Conservation (phyloP, 176 grass and related monocot genomes). For the Carex cristatella region DNA sequence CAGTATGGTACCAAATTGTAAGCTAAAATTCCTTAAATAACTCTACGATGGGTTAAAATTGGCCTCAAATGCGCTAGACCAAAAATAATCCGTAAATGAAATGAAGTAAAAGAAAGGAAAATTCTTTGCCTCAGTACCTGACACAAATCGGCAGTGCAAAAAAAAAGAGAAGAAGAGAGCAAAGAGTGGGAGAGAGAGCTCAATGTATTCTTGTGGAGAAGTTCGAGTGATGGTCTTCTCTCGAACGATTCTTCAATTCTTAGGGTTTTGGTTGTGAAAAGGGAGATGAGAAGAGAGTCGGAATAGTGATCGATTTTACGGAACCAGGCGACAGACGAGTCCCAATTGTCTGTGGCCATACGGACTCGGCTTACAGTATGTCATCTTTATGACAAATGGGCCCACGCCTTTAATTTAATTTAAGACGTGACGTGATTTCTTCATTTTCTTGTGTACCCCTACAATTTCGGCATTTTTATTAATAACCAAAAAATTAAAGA, state of each 20-base stretch:
- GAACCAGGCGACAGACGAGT: not conserved
- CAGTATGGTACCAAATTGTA: not conserved
- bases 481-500: too few species aligned
- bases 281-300: not conserved
- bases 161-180: not conserved
- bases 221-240: not conserved
- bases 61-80: not conserved
- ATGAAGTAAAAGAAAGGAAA: not conserved
- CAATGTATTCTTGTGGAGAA: not conserved
- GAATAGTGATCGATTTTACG: slow-evolving; percentile 1
- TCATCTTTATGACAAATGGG: not conserved
- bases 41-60: not conserved
- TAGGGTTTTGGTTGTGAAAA: slow-evolving; percentile 9
- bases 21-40: not conserved
- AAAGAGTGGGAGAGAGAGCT: not conserved
- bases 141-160: not conserved
- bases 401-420: not conserved
- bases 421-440: not conserved
- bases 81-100: not conserved
- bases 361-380: not conserved
- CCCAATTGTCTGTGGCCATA: not conserved
- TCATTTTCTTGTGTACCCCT: not conserved
- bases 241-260: not conserved
- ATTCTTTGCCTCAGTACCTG: not conserved
- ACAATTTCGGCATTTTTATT: too few species aligned